Evolutionary conservation across 106 monocot species (phyloP).

Genomic region (Allium fistulosum): DNA sequence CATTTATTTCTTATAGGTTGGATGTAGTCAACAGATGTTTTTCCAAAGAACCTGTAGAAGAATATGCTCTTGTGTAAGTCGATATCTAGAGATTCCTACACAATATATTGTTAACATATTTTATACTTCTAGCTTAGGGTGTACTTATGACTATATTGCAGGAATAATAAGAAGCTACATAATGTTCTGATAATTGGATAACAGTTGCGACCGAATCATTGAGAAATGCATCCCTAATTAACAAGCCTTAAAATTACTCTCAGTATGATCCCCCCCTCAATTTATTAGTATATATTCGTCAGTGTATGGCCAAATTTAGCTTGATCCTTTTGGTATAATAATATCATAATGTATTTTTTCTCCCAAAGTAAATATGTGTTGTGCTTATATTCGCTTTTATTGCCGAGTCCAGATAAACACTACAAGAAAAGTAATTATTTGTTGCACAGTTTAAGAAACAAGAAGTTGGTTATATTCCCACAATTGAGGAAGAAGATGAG

Average conservation of each 20-base stretch:
- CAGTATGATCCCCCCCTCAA: constrained; percentile 9
- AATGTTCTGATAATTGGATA: constrained; percentile 51
- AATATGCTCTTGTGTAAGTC: constrained; percentile 83
- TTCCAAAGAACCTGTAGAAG: constrained; percentile 80
- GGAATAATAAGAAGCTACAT: constrained; percentile 63
- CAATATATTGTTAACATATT: too few species aligned
- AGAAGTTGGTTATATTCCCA: too few species aligned
- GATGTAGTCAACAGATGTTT: constrained; percentile 82
- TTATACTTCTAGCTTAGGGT: too few species aligned
- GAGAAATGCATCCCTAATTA: constrained; percentile 89
- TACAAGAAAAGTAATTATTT: too few species aligned
- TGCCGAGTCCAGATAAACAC: constrained; percentile 51
- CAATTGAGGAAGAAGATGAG: too few species aligned
- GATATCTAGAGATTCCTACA: not conserved
- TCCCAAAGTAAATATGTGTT: too few species aligned
- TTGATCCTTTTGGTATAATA: too few species aligned
- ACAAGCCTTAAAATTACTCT: constrained; percentile 84
- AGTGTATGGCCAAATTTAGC: too few species aligned
- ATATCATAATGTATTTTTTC: too few species aligned
- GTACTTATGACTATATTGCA: constrained; percentile 12
- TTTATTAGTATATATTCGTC: not conserved
- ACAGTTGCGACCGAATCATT: constrained; percentile 53
- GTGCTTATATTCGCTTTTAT: too few species aligned
- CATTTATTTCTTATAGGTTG: constrained; percentile 60
- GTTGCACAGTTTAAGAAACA: too few species aligned